These are phyloP conservation scores for Erodium moschatum DNA, from an alignment of 441 rosid species.

Conservation along the genomic window DNA sequence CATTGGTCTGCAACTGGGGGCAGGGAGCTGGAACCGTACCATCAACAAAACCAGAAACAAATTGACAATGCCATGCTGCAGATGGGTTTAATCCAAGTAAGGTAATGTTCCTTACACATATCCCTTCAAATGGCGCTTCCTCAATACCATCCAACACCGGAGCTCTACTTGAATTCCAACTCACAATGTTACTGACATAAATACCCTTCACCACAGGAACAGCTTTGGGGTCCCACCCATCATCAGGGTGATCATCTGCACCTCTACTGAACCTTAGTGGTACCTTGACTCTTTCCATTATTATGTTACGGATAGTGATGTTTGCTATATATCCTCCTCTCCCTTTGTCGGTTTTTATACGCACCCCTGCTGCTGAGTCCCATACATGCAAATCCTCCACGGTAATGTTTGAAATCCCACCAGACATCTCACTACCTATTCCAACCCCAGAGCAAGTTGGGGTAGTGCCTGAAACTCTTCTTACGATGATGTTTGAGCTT, in stretches of 20 bases:
- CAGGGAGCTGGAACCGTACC: conserved; percentile 16
- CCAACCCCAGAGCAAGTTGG: conserved; percentile 90
- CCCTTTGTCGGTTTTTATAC: conserved; percentile 76
- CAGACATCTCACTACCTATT: conserved; percentile 95
- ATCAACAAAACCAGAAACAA: conserved; percentile 19
- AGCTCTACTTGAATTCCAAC: conserved; percentile 21
- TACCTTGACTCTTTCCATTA: conserved; percentile 25
- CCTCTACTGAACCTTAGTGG: conserved; percentile 26
- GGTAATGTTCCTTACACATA: conserved; percentile 22
- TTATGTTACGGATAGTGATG: conserved; percentile 44
- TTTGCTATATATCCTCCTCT: conserved; percentile 82
- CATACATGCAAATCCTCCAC: conserved; percentile 66
- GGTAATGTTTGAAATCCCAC: conserved; percentile 64
- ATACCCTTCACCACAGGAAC: conserved; percentile 22
- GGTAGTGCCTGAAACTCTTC: conserved; percentile 80
- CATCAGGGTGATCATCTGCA: conserved; percentile 25
- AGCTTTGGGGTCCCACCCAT: conserved; percentile 23
- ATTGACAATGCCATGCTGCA: conserved; percentile 23
- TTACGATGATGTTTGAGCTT: conserved; percentile 60
- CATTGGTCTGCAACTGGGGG: conserved; percentile 18
- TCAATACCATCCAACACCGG: conserved; percentile 22
- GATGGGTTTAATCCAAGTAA: conserved; percentile 4
- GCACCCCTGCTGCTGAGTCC: conserved; percentile 83
- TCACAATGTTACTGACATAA: conserved; percentile 19
- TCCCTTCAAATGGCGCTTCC: conserved; percentile 20